phyloP scores from a whole-genome alignment of 2,329 filamentous ascomycete genomes.

The Penicillium thymicola region DNA sequence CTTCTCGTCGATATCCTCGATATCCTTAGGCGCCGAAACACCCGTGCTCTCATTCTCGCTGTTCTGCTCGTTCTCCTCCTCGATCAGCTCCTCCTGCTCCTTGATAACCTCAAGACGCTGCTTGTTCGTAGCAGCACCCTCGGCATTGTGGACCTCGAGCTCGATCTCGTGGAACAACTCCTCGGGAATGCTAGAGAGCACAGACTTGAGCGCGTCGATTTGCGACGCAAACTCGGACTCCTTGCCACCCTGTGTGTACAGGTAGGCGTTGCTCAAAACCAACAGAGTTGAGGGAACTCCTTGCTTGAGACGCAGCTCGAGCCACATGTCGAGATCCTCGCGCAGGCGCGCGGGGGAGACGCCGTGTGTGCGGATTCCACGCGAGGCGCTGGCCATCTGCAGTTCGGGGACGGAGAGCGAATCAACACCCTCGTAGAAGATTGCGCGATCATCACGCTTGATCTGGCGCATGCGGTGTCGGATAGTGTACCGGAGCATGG shows the following conservation, averaged over 20 bases:
- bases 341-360: conserved; percentile 84
- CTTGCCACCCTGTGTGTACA: conserved; percentile 76
- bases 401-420: conserved; percentile 90
- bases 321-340: conserved; percentile 88
- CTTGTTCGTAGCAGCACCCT: conserved; percentile 97
- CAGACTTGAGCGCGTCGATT: conserved; percentile 87
- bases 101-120: conserved; percentile 96
- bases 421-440: conserved; percentile 89
- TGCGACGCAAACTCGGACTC: conserved; percentile 80
- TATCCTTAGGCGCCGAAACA: conserved; percentile 73
- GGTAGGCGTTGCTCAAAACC: conserved; percentile 94
- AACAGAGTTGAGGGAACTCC: conserved; percentile 94
- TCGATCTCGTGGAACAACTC: conserved; percentile 99
- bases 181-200: conserved; percentile 91
- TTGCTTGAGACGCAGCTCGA: conserved; percentile 88
- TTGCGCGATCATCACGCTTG: conserved; percentile 94
- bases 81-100: conserved; percentile 97
- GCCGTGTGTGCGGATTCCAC: conserved; percentile 88
- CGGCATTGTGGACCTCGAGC: conserved; percentile 93
- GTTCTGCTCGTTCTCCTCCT: conserved; percentile 93
- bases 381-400: conserved; percentile 85
- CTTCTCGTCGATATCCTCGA: conserved; percentile 92
- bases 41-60: conserved; percentile 73
- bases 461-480: conserved; percentile 98
- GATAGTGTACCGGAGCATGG: conserved; percentile 95